Percentiles rank a stretch among this genome's conserved stretches.
Evolutionary conservation across 2,329 filamentous ascomycete species (phyloP).

Genomic region (Diplocarpon mali): DNA sequence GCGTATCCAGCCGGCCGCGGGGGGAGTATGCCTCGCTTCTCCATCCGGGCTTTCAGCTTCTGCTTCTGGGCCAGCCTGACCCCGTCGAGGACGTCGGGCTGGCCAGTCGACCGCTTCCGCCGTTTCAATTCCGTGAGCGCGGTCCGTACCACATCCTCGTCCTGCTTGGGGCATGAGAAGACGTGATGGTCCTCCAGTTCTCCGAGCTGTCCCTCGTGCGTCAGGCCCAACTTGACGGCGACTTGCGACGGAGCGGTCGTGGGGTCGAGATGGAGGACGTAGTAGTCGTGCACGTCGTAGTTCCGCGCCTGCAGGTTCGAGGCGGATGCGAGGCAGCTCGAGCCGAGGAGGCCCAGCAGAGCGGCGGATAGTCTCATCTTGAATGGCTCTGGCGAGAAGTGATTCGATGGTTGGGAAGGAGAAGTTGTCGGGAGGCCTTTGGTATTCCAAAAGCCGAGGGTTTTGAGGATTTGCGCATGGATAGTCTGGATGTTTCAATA

Average conservation of each 20-base stretch:
- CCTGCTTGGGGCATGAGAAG: conserved; percentile 60
- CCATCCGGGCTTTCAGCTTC: conserved; percentile 46
- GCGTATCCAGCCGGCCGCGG: conserved; percentile 16
- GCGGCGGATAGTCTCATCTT: conserved; percentile 32
- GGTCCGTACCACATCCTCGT: conserved; percentile 46
- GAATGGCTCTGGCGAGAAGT: not conserved
- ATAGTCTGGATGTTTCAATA: conserved; percentile 14
- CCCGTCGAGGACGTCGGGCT: conserved; percentile 53
- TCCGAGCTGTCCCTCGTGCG: conserved; percentile 71
- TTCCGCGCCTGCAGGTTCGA: conserved; percentile 47
- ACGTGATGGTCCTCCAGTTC: conserved; percentile 73
- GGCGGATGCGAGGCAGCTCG: conserved; percentile 38
- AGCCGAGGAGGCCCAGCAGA: conserved; percentile 41
- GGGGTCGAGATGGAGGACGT: conserved; percentile 73
- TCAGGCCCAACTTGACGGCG: conserved; percentile 61
- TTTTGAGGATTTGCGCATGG: conserved; percentile 16
- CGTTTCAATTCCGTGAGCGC: conserved; percentile 41
- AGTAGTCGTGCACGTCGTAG: conserved; percentile 79
- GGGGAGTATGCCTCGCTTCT: conserved; percentile 36
- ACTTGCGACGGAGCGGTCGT: conserved; percentile 55
- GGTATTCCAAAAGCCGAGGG: not conserved
- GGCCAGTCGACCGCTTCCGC: conserved; percentile 47
- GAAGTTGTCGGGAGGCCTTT: not conserved
- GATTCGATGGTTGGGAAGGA: conserved; percentile 1
- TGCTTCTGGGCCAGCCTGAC: conserved; percentile 76